Percentiles rank a stretch among this genome's conserved stretches.
phyloP scores from a whole-genome alignment of 2,329 filamentous ascomycete species.

The Colletotrichum limetticola region DNA sequence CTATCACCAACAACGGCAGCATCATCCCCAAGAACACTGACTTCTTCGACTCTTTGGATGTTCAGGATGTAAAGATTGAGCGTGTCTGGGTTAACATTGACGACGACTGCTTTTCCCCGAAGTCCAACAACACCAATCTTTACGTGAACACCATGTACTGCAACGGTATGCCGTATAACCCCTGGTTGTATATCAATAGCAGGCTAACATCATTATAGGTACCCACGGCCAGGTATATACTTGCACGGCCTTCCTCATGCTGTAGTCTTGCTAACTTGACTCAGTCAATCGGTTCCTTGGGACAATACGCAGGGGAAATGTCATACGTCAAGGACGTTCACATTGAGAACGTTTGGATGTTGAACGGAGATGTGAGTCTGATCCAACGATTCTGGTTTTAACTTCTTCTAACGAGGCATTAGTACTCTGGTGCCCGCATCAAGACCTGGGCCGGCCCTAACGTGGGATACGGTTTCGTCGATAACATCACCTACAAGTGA shows the following conservation, averaged over 20 bases:
- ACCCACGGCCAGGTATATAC: constrained; percentile 1
- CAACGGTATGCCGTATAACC: constrained; percentile 55
- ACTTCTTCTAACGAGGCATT: neutral
- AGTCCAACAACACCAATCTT: constrained; percentile 68
- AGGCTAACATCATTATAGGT: constrained; percentile 42
- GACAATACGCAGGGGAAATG: constrained; percentile 65
- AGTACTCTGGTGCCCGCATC: constrained; percentile 63
- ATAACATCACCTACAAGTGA: constrained; percentile 67
- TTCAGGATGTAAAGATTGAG: constrained; percentile 62
- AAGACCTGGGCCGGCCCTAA: constrained; percentile 70
- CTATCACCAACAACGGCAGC: constrained; percentile 57
- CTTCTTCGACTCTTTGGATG: constrained; percentile 70
- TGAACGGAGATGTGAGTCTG: constrained; percentile 50
- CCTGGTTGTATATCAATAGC: neutral
- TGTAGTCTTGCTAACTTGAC: too few relatives aligned
- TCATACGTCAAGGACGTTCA: constrained; percentile 67
- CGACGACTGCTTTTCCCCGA: constrained; percentile 72
- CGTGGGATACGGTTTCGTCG: constrained; percentile 69
- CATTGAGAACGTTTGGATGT: constrained; percentile 68
- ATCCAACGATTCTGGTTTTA: too few relatives aligned
- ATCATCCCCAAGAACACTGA: constrained; percentile 69
- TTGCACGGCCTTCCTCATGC: too few relatives aligned
- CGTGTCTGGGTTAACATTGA: constrained; percentile 63
- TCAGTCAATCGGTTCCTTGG: constrained; percentile 66
- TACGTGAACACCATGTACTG: constrained; percentile 70